phyloP scores from a whole-genome alignment of 129 eudicot genomes.

The Flaveria robusta region DNA sequence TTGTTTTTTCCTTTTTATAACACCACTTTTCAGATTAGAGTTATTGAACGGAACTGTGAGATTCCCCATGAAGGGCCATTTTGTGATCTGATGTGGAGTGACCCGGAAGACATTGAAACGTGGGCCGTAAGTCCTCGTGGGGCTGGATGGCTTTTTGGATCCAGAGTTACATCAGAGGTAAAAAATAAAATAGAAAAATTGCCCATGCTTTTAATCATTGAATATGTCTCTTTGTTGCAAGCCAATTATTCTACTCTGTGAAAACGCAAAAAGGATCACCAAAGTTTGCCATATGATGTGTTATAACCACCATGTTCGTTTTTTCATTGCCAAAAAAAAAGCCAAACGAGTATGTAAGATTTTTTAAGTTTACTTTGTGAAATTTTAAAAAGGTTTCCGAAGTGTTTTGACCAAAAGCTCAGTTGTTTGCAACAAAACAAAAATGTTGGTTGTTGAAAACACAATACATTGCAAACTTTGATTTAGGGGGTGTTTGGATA shows the following conservation, averaged over 20 bases:
- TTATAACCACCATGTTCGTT: background rate
- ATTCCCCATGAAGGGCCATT: constrained; percentile 99
- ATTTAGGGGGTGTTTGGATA: constrained; percentile 5
- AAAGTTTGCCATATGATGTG: background rate
- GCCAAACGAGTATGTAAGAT: too few species aligned
- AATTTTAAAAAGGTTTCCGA: background rate
- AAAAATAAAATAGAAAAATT: background rate
- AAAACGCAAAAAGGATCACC: background rate
- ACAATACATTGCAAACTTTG: background rate
- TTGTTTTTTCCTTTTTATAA: constrained; percentile 18
- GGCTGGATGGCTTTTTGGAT: constrained; percentile 99
- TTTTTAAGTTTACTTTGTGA: background rate
- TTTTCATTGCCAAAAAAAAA: background rate
- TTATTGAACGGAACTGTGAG: constrained; percentile 93
- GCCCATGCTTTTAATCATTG: background rate
- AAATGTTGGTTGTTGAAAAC: background rate
- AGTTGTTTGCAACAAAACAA: background rate
- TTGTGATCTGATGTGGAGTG: constrained; percentile 99
- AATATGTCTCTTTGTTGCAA: background rate
- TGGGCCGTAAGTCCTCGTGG: constrained; percentile 99
- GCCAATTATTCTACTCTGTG: background rate
- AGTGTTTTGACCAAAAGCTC: background rate
- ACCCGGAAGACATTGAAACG: constrained; percentile 99
- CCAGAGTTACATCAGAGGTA: constrained; percentile 97
- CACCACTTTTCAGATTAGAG: constrained; percentile 64